Evolutionary conservation across 805 yeast species (phyloP).

Genomic region (Priceomyces fermenticarens): DNA sequence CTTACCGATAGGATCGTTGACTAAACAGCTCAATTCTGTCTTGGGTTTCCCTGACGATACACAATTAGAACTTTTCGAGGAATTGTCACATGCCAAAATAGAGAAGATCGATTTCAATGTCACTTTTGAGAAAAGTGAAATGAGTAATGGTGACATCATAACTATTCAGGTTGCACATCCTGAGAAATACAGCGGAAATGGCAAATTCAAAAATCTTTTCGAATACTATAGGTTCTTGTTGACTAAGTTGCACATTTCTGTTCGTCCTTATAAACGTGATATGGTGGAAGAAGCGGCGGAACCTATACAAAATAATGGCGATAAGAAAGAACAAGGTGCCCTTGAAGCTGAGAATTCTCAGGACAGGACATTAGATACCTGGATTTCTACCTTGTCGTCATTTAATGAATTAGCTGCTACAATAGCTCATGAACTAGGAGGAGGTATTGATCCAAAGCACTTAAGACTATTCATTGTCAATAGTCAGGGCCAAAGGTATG

Average conservation of each 20-base stretch:
- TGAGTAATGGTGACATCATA: conserved; percentile 68
- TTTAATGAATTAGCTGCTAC: conserved; percentile 61
- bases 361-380: conserved; percentile 47
- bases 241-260: conserved; percentile 58
- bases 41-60: conserved; percentile 37
- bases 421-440: conserved; percentile 49
- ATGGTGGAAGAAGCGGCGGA: conserved; percentile 42
- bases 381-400: conserved; percentile 62
- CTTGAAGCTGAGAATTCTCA: not conserved
- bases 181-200: conserved; percentile 13
- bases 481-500: conserved; percentile 55
- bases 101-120: conserved; percentile 38
- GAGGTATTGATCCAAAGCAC: conserved; percentile 52
- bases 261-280: conserved; percentile 44
- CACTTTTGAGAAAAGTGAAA: conserved; percentile 55
- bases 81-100: conserved; percentile 53
- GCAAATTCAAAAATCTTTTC: conserved; percentile 26
- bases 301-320: conserved; percentile 3
- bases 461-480: conserved; percentile 64
- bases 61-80: conserved; percentile 52
- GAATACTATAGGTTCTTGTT: conserved; percentile 54
- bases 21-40: conserved; percentile 37
- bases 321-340: conserved; percentile 1
- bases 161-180: conserved; percentile 29
- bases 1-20: conserved; percentile 39